Conservation (phyloP, 192 early-diverging fungal species). For the Chytriomyces sp. region DNA sequence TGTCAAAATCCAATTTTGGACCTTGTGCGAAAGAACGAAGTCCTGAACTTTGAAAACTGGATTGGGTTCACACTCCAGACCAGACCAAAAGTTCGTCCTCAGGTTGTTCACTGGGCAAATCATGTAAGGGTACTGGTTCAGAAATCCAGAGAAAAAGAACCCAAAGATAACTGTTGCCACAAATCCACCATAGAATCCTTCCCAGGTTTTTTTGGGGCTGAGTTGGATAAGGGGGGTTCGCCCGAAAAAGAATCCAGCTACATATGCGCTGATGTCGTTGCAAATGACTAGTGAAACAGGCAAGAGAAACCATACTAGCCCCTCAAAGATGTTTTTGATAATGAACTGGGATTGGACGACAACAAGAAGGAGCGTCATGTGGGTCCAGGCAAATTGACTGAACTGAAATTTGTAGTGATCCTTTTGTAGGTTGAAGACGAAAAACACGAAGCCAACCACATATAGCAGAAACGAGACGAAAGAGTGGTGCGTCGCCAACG, state of each 20-base stretch:
- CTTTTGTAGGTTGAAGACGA: slow-evolving; percentile 91
- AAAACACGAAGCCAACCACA: slow-evolving; percentile 85
- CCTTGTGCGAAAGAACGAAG: background rate
- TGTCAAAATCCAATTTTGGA: background rate
- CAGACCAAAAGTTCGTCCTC: slow-evolving; percentile 52
- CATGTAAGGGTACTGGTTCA: slow-evolving; percentile 66
- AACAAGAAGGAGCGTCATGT: slow-evolving; percentile 92
- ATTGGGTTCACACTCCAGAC: slow-evolving; percentile 57
- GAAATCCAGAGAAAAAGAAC: slow-evolving; percentile 60
- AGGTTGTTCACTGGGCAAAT: slow-evolving; percentile 66
- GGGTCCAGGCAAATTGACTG: slow-evolving; percentile 95
- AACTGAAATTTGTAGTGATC: slow-evolving; percentile 95
- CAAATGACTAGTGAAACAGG: slow-evolving; percentile 86
- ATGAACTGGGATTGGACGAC: slow-evolving; percentile 94
- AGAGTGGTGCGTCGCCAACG: slow-evolving; percentile 89
- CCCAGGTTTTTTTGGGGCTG: slow-evolving; percentile 98
- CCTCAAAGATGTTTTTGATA: slow-evolving; percentile 97
- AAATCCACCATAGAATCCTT: slow-evolving; percentile 92
- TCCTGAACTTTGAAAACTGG: slow-evolving; percentile 52
- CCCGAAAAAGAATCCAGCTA: slow-evolving; percentile 96
- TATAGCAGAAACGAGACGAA: slow-evolving; percentile 94
- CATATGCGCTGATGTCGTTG: slow-evolving; percentile 96
- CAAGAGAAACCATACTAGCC: slow-evolving; percentile 95
- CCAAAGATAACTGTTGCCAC: slow-evolving; percentile 86
- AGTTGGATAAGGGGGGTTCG: slow-evolving; percentile 86